Conservation (phyloP, 2,329 filamentous ascomycete species). For the Xylariaceae sp. region DNA sequence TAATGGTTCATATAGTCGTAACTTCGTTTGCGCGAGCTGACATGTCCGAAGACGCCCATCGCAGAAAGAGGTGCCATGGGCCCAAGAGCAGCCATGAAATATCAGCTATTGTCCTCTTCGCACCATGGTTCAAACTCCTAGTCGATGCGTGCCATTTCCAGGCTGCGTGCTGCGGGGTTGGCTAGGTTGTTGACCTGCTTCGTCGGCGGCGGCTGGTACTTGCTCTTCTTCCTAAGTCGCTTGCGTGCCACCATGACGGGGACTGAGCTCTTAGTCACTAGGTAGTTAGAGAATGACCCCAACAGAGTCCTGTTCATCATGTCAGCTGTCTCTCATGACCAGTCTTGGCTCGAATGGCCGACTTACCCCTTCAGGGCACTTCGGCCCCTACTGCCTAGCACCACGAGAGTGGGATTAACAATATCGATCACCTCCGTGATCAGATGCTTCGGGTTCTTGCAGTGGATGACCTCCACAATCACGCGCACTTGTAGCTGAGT, state of each 20-base stretch:
- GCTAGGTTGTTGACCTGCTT: constrained; percentile 79
- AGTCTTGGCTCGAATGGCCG: not conserved
- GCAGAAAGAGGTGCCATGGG: too few relatives aligned
- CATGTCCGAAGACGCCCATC: not conserved
- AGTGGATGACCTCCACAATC: constrained; percentile 94
- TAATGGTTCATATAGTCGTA: constrained; percentile 1
- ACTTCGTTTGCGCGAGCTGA: not conserved
- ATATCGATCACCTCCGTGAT: constrained; percentile 97
- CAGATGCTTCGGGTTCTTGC: constrained; percentile 94
- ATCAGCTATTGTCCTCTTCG: too few relatives aligned
- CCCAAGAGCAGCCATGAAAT: too few relatives aligned
- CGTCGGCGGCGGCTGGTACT: constrained; percentile 69
- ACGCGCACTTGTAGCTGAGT: constrained; percentile 89
- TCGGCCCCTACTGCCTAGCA: constrained; percentile 86
- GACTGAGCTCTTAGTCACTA: constrained; percentile 93
- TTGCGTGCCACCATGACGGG: constrained; percentile 98
- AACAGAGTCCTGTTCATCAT: constrained; percentile 69
- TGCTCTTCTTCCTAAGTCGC: constrained; percentile 80
- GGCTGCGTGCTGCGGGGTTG: constrained; percentile 62
- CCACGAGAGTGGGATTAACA: constrained; percentile 85
- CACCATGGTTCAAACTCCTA: constrained; percentile 34
- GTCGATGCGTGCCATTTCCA: constrained; percentile 75
- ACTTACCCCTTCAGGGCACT: constrained; percentile 89
- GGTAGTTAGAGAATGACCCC: constrained; percentile 94
- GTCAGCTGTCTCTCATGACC: constrained; percentile 7